These are phyloP conservation scores for Dillenia suffruticosa DNA, from an alignment of 164 flowering plant genomes.

Conservation along the genomic window DNA sequence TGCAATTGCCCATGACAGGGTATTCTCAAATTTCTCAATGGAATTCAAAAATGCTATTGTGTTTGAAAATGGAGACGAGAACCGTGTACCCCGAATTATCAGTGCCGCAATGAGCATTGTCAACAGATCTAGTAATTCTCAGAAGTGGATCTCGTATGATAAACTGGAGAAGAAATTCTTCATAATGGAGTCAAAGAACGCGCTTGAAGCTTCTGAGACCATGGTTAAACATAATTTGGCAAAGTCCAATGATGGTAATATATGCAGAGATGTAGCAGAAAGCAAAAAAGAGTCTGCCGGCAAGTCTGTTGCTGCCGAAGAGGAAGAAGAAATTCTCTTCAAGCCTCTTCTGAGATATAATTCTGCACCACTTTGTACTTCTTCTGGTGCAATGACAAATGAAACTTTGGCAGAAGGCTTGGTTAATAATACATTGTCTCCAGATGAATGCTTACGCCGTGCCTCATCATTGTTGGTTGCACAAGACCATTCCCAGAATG, in stretches of 20 bases:
- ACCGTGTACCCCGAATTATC: conserved; percentile 46
- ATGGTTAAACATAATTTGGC: too few species aligned
- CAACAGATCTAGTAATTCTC: conserved; percentile 21
- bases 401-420: conserved; percentile 7
- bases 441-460: conserved; percentile 52
- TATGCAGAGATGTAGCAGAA: too few species aligned
- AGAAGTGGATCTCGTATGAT: conserved; percentile 39
- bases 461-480: conserved; percentile 40
- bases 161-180: conserved; percentile 20
- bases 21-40: conserved; percentile 32
- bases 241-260: too few species aligned
- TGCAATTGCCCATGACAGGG: conserved; percentile 38
- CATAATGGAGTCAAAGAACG: conserved; percentile 12
- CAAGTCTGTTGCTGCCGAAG: conserved; percentile 37
- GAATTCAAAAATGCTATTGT: conserved; percentile 14
- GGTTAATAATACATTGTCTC: conserved; percentile 11
- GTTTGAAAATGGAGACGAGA: conserved; percentile 19
- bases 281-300: conserved; percentile 1
- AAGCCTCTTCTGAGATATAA: conserved; percentile 63
- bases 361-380: conserved; percentile 45
- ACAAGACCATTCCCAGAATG: conserved; percentile 18
- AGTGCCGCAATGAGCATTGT: conserved; percentile 49
- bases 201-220: too few species aligned
- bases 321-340: conserved; percentile 89
- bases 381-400: conserved; percentile 5